Conservation (phyloP, 2,329 filamentous ascomycete species). For the Microsporum canis region DNA sequence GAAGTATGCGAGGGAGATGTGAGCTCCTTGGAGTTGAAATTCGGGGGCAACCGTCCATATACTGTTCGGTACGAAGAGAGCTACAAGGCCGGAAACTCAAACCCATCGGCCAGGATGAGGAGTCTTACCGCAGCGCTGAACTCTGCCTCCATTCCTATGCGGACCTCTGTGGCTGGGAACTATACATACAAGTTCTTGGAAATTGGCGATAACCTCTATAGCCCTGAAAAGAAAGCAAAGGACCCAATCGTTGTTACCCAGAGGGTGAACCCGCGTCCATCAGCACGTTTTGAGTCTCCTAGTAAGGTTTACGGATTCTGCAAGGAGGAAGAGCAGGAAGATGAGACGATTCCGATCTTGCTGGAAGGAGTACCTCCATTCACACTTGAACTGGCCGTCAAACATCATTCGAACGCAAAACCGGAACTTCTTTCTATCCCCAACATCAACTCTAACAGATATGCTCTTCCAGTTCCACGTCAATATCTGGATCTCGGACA, state of each 20-base stretch:
- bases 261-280: conserved; percentile 70
- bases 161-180: conserved; percentile 68
- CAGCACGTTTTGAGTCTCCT: conserved; percentile 69
- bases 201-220: conserved; percentile 77
- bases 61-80: conserved; percentile 70
- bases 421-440: conserved; percentile 73
- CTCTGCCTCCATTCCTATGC: conserved; percentile 69
- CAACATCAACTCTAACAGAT: conserved; percentile 61
- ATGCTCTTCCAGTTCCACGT: conserved; percentile 74
- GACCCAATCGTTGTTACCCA: conserved; percentile 63
- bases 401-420: conserved; percentile 69
- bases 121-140: conserved; percentile 66
- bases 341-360: conserved; percentile 78
- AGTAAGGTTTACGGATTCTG: conserved; percentile 95
- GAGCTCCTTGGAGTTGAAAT: conserved; percentile 69
- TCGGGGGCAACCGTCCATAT: conserved; percentile 74
- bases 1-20: conserved; percentile 92
- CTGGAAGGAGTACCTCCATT: conserved; percentile 80
- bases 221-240: conserved; percentile 55
- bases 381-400: conserved; percentile 81
- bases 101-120: conserved; percentile 55
- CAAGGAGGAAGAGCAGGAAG: conserved; percentile 66
- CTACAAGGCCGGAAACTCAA: conserved; percentile 54
- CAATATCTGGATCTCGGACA: conserved; percentile 76
- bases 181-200: conserved; percentile 81